Conservation (phyloP, 768 basidiomycete genomes). For the Psilocybe tampanensis region DNA sequence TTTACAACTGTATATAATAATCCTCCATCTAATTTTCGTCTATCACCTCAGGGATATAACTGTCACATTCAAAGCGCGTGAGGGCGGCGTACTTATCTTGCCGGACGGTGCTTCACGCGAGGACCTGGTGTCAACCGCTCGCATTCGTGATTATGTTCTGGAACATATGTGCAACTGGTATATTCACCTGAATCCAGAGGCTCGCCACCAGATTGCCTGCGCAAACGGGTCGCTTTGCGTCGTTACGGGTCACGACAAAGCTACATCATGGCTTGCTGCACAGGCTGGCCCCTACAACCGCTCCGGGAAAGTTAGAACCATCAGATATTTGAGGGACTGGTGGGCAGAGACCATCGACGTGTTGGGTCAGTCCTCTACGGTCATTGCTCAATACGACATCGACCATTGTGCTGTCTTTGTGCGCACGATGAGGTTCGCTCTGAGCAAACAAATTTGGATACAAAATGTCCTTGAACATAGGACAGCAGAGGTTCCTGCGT, state of each 20-base stretch:
- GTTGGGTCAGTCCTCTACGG: background rate
- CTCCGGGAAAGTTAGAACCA: background rate
- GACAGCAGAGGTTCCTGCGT: background rate
- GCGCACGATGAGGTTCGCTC: slow-evolving; percentile 1
- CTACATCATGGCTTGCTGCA: background rate
- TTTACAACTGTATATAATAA: too few species aligned
- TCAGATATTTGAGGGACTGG: background rate
- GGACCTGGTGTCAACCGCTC: slow-evolving; percentile 4
- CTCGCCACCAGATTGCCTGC: too few species aligned
- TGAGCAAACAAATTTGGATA: background rate
- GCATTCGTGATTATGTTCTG: slow-evolving; percentile 7
- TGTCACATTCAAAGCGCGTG: slow-evolving; percentile 4
- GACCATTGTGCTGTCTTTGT: background rate
- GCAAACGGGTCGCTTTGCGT: slow-evolving; percentile 11
- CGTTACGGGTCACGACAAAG: slow-evolving; percentile 12
- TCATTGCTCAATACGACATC: background rate
- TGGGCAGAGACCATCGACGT: background rate
- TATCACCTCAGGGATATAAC: slow-evolving; percentile 4
- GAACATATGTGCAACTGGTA: slow-evolving; percentile 1
- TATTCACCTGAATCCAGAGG: background rate
- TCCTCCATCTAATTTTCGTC: too few species aligned
- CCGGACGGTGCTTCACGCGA: slow-evolving; percentile 17
- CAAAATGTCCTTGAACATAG: background rate
- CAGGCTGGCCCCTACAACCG: background rate
- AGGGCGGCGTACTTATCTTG: slow-evolving; percentile 10